Base-by-base conservation (phyloP, 108 stramenopile species). In the Fragilariopsis cylindrus region DNA sequence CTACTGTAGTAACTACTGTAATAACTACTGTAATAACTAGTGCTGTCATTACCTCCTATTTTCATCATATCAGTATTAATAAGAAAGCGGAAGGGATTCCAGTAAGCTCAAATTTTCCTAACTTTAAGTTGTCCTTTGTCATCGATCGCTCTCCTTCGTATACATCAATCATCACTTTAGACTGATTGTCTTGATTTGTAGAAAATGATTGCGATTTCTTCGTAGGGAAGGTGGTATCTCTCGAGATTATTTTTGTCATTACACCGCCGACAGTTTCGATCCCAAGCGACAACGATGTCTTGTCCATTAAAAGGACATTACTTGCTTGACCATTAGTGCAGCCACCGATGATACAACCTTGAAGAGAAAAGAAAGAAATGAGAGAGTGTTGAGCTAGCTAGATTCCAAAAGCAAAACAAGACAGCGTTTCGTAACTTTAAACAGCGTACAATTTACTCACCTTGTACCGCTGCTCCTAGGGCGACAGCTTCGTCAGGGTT, bases 401-500 rank as follows among this genome's bases (percentile, higher is more conserved):
- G 0, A 30, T 30, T 30, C 30, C 0, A 2, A 30, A 30, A 30
- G 30, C 30, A 30, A 30, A 30, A 30, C 30, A 74, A 52, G 90
- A 30, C 30, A 30, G 30, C 30, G 30, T 30, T 30, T 30, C 30
- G 30, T 30, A 2, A 30, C 30, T 91, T 39, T 78, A 87, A 8
- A 21, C n/a, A n/a, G n/a, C n/a, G n/a, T 12, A 53, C 2, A 53
- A n/a, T 53, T 53, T 1, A n/a, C 15, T 1, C 52, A 4, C 96
- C 97, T 81, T 98, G 97, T 54, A 98, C 97, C 30, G 97, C 98
- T 48, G 98, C 98, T 43, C 98, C 98, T 70, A 91, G 94, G 13
- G 98, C 99, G 21, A 99, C 98, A 30, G 97, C 96, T 81, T 99
- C 98, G 78, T 99, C 98, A 50, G 98, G 97, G 80, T 98, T 98